phyloP scores from a whole-genome alignment of 495 filamentous ascomycete genomes.

The Aspergillus diversus region DNA sequence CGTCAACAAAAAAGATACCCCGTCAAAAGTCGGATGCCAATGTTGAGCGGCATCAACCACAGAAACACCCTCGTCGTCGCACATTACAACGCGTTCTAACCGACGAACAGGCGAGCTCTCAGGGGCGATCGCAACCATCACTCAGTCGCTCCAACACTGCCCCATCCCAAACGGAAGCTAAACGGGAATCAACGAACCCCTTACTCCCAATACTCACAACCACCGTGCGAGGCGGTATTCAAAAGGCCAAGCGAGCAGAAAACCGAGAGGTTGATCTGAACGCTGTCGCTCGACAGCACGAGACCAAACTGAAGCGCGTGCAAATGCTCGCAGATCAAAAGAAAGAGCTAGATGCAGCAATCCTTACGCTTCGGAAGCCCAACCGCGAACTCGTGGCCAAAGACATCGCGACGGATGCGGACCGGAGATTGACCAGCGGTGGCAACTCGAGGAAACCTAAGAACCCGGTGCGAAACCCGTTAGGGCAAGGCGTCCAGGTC shows the following conservation, averaged over 20 bases:
- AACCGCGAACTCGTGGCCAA: constrained; percentile 79
- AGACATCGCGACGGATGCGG: constrained; percentile 70
- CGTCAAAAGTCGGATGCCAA: constrained; percentile 57
- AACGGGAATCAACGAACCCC: constrained; percentile 40
- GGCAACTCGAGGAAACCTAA: constrained; percentile 57
- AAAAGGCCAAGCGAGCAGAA: constrained; percentile 61
- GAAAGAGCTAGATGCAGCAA: constrained; percentile 81
- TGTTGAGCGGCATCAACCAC: constrained; percentile 50
- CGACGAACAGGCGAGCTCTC: constrained; percentile 62
- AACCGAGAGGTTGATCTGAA: constrained; percentile 72
- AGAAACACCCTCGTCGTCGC: constrained; percentile 57
- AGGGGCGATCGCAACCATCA: constrained; percentile 50
- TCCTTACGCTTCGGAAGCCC: constrained; percentile 80
- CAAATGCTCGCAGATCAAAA: constrained; percentile 67
- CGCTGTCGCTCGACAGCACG: constrained; percentile 56
- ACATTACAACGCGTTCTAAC: constrained; percentile 73
- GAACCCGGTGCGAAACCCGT: constrained; percentile 65
- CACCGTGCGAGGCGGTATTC: constrained; percentile 55
- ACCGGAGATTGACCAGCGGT: constrained; percentile 53
- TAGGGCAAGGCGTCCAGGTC: constrained; percentile 65
- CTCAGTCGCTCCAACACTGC: constrained; percentile 73
- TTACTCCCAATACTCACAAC: constrained; percentile 37
- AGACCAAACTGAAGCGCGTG: constrained; percentile 72
- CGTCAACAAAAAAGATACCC: constrained; percentile 29
- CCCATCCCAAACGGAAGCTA: constrained; percentile 42